phyloP scores from a whole-genome alignment of 2,329 filamentous ascomycete genomes.

The Clonostachys chloroleuca region DNA sequence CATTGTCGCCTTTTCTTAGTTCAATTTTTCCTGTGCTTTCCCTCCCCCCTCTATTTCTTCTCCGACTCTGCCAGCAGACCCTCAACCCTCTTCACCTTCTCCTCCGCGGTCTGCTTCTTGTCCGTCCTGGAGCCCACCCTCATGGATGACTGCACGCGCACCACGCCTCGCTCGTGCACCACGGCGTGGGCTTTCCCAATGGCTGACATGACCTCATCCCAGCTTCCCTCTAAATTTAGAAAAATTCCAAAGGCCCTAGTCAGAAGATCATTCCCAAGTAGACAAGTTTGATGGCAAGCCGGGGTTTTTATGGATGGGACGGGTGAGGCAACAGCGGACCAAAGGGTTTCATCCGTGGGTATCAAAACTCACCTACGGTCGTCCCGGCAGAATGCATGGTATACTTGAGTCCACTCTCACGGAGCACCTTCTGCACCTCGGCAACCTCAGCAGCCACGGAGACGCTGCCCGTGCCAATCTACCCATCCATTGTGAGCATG shows the following conservation, averaged over 20 bases:
- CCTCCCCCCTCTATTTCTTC: too few relatives aligned
- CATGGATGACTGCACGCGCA: constrained; percentile 85
- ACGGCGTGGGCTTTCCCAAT: constrained; percentile 83
- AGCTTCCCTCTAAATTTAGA: constrained; percentile 70
- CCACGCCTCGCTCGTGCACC: constrained; percentile 71
- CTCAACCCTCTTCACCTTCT: constrained; percentile 68
- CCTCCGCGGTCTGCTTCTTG: constrained; percentile 75
- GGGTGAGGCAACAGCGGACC: too few relatives aligned
- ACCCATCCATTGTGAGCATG: background rate
- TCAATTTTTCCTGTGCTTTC: too few relatives aligned
- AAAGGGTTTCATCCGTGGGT: too few relatives aligned
- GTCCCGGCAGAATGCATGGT: constrained; percentile 93
- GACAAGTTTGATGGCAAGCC: too few relatives aligned
- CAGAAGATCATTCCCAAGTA: too few relatives aligned
- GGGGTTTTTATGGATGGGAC: too few relatives aligned
- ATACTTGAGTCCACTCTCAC: constrained; percentile 75
- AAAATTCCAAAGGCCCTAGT: too few relatives aligned
- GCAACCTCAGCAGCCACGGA: constrained; percentile 83
- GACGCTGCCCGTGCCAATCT: constrained; percentile 75
- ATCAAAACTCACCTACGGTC: constrained; percentile 62
- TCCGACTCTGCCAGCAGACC: constrained; percentile 33
- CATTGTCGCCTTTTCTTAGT: too few relatives aligned
- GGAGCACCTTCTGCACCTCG: constrained; percentile 79
- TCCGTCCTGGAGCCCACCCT: constrained; percentile 82
- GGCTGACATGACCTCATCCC: constrained; percentile 81